phyloP scores from a whole-genome alignment of 495 filamentous ascomycete genomes.

The Evernia prunastri region DNA sequence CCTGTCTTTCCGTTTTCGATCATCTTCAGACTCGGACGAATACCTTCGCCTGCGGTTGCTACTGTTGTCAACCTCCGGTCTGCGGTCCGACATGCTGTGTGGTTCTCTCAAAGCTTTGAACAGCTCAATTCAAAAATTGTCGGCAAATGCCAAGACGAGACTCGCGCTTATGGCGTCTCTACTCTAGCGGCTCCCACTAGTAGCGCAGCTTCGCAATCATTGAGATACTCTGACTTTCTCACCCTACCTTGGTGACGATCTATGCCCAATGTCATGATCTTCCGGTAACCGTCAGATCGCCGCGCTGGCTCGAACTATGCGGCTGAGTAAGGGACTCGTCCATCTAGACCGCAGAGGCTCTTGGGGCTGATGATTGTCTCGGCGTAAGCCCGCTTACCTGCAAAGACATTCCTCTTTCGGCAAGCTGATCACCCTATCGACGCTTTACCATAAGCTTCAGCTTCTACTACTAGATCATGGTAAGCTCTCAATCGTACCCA shows the following conservation, averaged over 20 bases:
- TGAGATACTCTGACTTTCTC: too few species aligned
- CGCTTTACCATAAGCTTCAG: not conserved
- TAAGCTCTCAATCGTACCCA: not conserved
- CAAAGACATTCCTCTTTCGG: not conserved
- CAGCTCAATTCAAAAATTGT: not conserved
- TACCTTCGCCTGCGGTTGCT: not conserved
- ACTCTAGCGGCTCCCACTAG: not conserved
- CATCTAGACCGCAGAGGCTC: not conserved
- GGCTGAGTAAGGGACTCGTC: not conserved
- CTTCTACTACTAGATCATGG: not conserved
- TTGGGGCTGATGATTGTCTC: not conserved
- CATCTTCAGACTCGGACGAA: slow-evolving; percentile 1
- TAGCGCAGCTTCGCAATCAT: too few species aligned
- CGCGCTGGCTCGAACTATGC: not conserved
- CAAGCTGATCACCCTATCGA: not conserved
- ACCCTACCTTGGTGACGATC: too few species aligned
- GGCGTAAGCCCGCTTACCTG: not conserved
- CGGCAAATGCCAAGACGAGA: not conserved
- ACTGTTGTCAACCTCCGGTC: not conserved
- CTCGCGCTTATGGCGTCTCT: not conserved
- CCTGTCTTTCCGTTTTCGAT: not conserved
- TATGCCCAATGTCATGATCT: too few species aligned
- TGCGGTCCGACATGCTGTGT: slow-evolving; percentile 1
- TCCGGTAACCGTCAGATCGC: too few species aligned
- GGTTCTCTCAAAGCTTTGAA: not conserved